These are phyloP conservation scores for Phaeosphaeriaceae sp. DNA, from an alignment of 2,329 filamentous ascomycete genomes.

Conservation along the genomic window DNA sequence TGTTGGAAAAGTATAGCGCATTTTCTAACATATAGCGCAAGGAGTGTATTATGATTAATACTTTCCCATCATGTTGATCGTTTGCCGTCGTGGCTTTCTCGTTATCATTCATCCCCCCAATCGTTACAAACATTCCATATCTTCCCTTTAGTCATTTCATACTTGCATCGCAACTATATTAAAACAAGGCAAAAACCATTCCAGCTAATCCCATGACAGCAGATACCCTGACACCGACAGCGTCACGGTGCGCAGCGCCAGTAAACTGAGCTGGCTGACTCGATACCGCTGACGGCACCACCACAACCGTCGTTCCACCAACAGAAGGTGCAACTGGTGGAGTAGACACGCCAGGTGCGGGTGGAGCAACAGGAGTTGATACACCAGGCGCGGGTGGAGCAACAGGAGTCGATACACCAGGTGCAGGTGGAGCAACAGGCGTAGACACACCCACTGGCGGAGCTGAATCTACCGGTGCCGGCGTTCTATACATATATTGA, in stretches of 20 bases:
- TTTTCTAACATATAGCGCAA: slow-evolving; percentile 1
- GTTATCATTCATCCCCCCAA: background rate
- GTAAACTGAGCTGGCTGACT: background rate
- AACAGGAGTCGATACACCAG: too few species aligned
- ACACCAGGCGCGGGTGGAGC: too few species aligned
- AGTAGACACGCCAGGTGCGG: too few species aligned
- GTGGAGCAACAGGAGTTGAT: too few species aligned
- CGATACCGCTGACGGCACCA: background rate
- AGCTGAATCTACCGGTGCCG: too few species aligned
- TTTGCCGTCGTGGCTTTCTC: background rate
- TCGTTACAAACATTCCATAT: too few species aligned
- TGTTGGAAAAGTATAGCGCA: slow-evolving; percentile 2
- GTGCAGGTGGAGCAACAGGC: too few species aligned
- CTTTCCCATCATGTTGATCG: background rate
- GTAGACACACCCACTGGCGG: too few species aligned
- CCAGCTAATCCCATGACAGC: background rate
- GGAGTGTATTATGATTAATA: background rate
- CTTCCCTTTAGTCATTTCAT: background rate
- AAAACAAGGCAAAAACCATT: slow-evolving; percentile 1
- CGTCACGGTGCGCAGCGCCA: background rate
- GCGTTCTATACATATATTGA: too few species aligned
- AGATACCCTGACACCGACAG: background rate
- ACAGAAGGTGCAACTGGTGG: too few species aligned
- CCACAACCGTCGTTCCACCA: too few species aligned
- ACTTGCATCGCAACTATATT: background rate